Evolutionary conservation across 768 basidiomycete species (phyloP), one percentile per base, ranked within the genome.

Genomic region (Calocybe indica): DNA sequence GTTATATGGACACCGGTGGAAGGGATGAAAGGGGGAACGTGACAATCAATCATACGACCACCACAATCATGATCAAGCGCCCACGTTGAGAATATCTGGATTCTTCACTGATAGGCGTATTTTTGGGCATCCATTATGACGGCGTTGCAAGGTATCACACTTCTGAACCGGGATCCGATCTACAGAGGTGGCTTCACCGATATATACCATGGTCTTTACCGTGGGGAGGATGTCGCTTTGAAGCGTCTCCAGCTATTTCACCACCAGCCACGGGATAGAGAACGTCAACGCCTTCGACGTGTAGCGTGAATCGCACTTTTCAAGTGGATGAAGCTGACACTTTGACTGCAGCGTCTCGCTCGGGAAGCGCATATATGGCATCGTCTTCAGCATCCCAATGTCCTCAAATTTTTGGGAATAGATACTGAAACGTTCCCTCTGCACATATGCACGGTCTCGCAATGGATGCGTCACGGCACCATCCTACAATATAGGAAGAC

Each of bases 371-470:
- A 37, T 5, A 32, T 55, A 10, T 58, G 57, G 57, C 52, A 54
- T 15, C 34, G 47, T 6, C 47, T 58, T 45, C 37, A 52, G 13
- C 52, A 58, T 47, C 52, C 47, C 4, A 53, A 58, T 37, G 48
- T 58, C 10, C 48, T 58, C 12, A 45, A 48, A 42, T 54, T 58
- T 45, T 44, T 58, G 12, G 57, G 57, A 9, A 22, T 58, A 5
- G 50, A 54, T 33, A 48, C 49, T 5, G 53, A 54, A 29, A 54
- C 53, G 7, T 54, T 54, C 32, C 39, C 50, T 6, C 38, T 44
- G 9, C 46, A 51, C 14, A 7, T 48, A 12, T 51, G 53, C 39
- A 15, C 51, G 40, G 49, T 54, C 7, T 54, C 53, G 9, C 53
- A 49, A 13, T 54, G 53, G 53, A 54, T 54, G 53, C 46, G 50